phyloP scores from a whole-genome alignment of 75 land plant genomes.

The Picea glauca region DNA sequence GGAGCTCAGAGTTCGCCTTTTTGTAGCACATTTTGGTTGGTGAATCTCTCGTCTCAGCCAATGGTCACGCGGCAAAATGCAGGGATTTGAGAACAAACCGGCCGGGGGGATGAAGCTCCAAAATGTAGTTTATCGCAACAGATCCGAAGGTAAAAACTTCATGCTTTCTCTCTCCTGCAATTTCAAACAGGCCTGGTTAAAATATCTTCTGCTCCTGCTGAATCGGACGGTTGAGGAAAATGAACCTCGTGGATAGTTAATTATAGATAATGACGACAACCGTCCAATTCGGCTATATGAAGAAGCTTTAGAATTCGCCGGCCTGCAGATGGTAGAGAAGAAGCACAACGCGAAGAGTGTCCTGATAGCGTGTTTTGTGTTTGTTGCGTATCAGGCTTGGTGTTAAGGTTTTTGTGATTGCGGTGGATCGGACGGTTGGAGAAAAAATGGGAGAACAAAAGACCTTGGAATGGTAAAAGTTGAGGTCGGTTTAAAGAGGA shows the following conservation, averaged over 20 bases:
- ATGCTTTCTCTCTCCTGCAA: neutral
- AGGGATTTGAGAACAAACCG: neutral
- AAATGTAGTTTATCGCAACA: neutral
- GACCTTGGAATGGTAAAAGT: neutral
- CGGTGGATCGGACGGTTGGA: neutral
- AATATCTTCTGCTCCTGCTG: neutral
- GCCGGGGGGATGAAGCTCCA: too few relatives aligned
- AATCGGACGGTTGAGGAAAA: neutral
- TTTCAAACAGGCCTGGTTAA: neutral
- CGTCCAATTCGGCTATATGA: neutral
- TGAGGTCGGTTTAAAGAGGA: neutral
- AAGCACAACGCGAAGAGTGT: neutral
- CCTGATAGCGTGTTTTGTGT: neutral
- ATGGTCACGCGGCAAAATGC: neutral
- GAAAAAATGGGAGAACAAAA: neutral
- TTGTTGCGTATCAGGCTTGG: neutral
- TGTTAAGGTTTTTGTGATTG: neutral
- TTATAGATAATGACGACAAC: neutral
- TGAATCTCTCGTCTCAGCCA: too few relatives aligned
- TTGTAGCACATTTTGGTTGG: neutral
- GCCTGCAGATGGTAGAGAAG: neutral
- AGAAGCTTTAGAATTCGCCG: neutral
- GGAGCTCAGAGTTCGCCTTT: neutral
- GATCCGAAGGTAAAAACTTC: neutral
- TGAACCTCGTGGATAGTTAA: too few relatives aligned